Evolutionary conservation across 2,329 filamentous ascomycete genomes (phyloP).

Genomic region (Fusarium mundagurra): DNA sequence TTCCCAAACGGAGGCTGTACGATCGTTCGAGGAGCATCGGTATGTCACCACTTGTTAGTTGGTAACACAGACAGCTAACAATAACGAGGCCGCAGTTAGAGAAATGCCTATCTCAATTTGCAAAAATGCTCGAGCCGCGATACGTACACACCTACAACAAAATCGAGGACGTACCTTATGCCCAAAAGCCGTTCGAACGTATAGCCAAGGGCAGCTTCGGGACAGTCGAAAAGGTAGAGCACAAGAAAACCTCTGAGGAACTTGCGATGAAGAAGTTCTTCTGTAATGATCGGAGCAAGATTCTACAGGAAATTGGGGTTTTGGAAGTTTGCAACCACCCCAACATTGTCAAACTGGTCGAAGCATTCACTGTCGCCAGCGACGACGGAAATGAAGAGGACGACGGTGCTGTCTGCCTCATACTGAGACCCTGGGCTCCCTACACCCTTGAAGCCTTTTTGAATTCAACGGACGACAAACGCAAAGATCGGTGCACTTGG

Average conservation of each 20-base stretch:
- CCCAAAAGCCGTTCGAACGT: not conserved
- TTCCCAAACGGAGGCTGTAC: not conserved
- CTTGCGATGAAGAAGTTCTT: not conserved
- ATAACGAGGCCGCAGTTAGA: not conserved
- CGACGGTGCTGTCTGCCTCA: not conserved
- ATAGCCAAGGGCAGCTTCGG: not conserved
- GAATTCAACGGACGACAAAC: not conserved
- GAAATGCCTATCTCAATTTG: not conserved
- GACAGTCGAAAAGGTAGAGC: not conserved
- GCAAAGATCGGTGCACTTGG: not conserved
- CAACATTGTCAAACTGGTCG: not conserved
- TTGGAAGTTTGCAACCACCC: not conserved
- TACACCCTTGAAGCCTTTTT: not conserved
- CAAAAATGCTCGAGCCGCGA: not conserved
- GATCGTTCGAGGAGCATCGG: not conserved
- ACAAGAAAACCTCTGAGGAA: not conserved
- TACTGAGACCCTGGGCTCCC: not conserved
- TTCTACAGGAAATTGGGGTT: not conserved
- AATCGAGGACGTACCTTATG: not conserved
- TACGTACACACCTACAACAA: not conserved
- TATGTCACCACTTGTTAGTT: not conserved
- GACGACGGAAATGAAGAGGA: not conserved
- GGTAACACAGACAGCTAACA: not conserved
- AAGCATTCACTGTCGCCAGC: not conserved
- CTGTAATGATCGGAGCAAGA: not conserved